phyloP scores from a whole-genome alignment of 768 basidiomycete species.

The Solioccasus polychromus region DNA sequence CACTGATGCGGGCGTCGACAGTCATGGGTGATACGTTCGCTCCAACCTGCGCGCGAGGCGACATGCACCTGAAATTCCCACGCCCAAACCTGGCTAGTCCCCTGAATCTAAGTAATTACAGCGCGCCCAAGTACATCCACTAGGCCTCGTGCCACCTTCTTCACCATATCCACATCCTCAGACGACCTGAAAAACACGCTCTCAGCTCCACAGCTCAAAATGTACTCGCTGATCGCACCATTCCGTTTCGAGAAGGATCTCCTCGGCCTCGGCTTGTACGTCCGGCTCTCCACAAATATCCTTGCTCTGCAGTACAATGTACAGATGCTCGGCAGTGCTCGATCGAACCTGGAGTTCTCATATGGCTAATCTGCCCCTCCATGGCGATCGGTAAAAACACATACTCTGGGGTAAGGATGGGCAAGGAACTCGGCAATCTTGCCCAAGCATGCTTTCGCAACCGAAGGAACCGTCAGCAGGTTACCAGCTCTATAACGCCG shows the following conservation, averaged over 20 bases:
- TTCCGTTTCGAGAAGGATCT: constrained; percentile 74
- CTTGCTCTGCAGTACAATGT: constrained; percentile 68
- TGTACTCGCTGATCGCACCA: constrained; percentile 50
- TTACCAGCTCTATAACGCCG: constrained; percentile 54
- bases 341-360: constrained; percentile 59
- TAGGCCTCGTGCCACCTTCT: constrained; percentile 41
- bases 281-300: constrained; percentile 66
- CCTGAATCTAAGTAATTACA: constrained; percentile 23
- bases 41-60: constrained; percentile 5
- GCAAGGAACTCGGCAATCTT: constrained; percentile 60
- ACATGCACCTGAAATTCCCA: constrained; percentile 20
- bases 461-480: constrained; percentile 49
- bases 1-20: constrained; percentile 59
- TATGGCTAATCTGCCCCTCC: constrained; percentile 4
- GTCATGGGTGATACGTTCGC: constrained; percentile 27
- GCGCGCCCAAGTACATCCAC: constrained; percentile 34
- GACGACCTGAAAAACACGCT: constrained; percentile 46
- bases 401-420: constrained; percentile 80
- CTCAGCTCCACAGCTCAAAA: constrained; percentile 22
- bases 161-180: constrained; percentile 35
- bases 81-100: constrained; percentile 11
- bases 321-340: constrained; percentile 80
- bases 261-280: constrained; percentile 59
- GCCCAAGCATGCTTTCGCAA: constrained; percentile 42
- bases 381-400: constrained; percentile 21